Evolutionary conservation across 331 rosid genomes (phyloP).

Genomic region (Erythrophleum ivorense): DNA sequence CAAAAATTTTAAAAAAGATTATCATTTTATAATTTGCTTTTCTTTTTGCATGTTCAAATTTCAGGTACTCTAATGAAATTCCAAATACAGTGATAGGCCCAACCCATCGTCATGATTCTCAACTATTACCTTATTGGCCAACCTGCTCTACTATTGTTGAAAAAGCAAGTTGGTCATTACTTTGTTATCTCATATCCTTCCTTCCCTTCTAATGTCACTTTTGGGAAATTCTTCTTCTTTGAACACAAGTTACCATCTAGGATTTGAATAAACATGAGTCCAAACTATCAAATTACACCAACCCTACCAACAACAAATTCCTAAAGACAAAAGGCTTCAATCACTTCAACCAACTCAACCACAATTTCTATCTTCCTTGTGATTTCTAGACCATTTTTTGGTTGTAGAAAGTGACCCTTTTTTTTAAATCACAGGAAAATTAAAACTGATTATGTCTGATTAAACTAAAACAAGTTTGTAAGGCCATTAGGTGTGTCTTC

Average conservation of each 20-base stretch:
- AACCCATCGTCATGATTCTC: too few species aligned
- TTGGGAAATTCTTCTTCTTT: background rate
- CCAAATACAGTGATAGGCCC: too few species aligned
- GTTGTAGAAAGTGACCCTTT: background rate
- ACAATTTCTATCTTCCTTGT: background rate
- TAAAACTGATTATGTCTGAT: background rate
- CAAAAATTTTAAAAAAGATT: too few species aligned
- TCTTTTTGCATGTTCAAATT: too few species aligned
- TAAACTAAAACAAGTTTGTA: background rate
- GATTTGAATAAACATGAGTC: background rate
- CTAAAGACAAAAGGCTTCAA: background rate
- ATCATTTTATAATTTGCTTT: too few species aligned
- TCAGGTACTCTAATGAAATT: too few species aligned
- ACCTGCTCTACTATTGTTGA: too few species aligned
- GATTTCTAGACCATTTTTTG: background rate
- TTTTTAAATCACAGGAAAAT: background rate
- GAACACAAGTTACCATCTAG: background rate
- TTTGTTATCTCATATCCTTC: background rate
- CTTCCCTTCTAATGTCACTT: background rate
- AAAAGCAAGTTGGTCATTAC: background rate
- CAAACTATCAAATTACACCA: background rate
- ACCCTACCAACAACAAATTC: background rate
- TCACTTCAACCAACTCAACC: slow-evolving; percentile 16
- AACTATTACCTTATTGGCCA: too few species aligned
- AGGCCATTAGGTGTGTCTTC: background rate